Evolutionary conservation across 2,329 filamentous ascomycete genomes (phyloP), one percentile per base, ranked within the genome.

Genomic region (Ophiostoma sp.): DNA sequence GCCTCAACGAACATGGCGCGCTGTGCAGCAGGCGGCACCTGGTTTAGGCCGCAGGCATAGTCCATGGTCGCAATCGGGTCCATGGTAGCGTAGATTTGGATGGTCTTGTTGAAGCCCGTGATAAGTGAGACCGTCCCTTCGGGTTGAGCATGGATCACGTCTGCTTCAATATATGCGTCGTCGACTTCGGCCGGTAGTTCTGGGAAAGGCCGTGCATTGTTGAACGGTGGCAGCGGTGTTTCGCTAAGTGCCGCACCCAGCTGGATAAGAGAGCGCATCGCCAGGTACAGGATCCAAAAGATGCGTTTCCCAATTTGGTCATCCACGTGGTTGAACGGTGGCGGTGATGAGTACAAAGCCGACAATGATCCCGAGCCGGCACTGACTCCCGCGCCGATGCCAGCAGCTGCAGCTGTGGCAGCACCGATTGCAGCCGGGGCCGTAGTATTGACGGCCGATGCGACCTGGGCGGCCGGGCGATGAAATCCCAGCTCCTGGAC

Each of bases 201-300:
- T 3, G 93, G 93, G 74, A 93, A 4, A 88, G 90, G 62, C 92
- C 87, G 35, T 85, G 88, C 0, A 88, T 87, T 0, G 92, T 96
- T 1, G 90, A 88, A 67, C 3, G 92, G 92, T 10, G 90, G 87
- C 68, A 96, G 88, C 48, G 90, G 85, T 52, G 94, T 81, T 75
- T 93, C 91, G 48, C 87, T 86, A 72, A 90, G 89, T 0, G 86
- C 86, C 20, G 87, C 86, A 44, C 92, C 92, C 23, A 95, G 81
- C 76, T 96, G 93, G 70, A 90, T 86, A 78, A 96, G 87, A 0
- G 92, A 91, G 72, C 89, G 85, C 72, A 92, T 86, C 44, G 89
- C 89, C 5, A 93, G 86, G 72, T 95, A 88, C 74, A 93, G 84
- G 31, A 91, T 89, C 89, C 93, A 97, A 78, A 96, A 97, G 57